Base-by-base conservation (phyloP, 805 yeast species). In the Suhomyces kilbournensis region DNA sequence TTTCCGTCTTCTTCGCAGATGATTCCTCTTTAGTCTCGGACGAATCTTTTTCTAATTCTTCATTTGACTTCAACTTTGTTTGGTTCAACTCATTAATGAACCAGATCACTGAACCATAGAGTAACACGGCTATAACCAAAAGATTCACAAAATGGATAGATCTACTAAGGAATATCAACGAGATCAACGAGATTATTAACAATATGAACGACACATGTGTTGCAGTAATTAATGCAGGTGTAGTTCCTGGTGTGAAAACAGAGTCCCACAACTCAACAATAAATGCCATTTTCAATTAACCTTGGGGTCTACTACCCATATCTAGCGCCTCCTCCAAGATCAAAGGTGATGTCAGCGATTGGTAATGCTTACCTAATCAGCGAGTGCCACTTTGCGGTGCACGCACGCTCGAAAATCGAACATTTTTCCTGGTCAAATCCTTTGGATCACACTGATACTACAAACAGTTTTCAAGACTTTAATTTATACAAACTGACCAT, bases 41-140 rank as follows among this genome's bases (percentile, higher is more conserved):
- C 30, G 57, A 57, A 58, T 67, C 73, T 46, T 61, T 58, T n/a
- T 65, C 68, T 56, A 73, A 63, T 50, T 72, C 74, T 52, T 74
- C 72, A 51, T 76, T 74, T 17, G 72, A 67, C 62, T 78, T 76
- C 59, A 79, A 66, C 62, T 80, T 76, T 48, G 71, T 80, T 48
- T 64, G 65, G 42, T 76, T 73, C 50, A 90, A 66, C 68, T 92
- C 97, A 9, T 67, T 65, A 12, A 92, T 81, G 64, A 93, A 94
- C 99, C 99, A 94, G 12, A 91, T 81, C 49, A 93, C 85, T 1
- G 88, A 77, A 0, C 76, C 86, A 88, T 97, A 94, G 22, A 94
- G 74, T 17, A 83, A 71, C 7, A 79, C 50, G 0, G 93, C 82
- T 48, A 90, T 78, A 22, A 81, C 72, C 44, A 80, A 66, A 47